These are phyloP conservation scores for Diplodia scrobiculata DNA, from an alignment of 2,329 filamentous ascomycete species.

Conservation along the genomic window DNA sequence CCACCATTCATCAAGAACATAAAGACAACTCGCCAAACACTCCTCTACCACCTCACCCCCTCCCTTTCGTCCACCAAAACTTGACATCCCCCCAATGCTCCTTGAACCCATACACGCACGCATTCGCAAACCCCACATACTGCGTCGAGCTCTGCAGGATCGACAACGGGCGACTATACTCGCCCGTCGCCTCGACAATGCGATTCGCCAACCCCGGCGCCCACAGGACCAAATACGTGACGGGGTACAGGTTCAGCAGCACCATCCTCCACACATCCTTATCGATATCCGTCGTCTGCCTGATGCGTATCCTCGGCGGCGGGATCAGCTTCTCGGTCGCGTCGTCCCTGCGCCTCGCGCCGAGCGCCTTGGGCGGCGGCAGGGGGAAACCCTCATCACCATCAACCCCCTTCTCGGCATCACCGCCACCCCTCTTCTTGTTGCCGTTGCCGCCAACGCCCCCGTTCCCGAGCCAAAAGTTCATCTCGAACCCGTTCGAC, in stretches of 20 bases:
- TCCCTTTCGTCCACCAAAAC: not conserved
- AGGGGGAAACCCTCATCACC: not conserved
- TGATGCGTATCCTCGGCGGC: constrained; percentile 4
- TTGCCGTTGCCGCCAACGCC: not conserved
- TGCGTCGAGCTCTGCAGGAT: constrained; percentile 35
- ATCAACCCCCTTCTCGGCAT: not conserved
- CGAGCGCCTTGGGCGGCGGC: constrained; percentile 7
- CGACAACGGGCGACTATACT: constrained; percentile 29
- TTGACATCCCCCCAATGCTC: constrained; percentile 29
- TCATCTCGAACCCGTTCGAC: constrained; percentile 24
- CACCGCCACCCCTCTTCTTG: not conserved
- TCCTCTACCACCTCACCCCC: not conserved
- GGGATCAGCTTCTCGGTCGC: constrained; percentile 17
- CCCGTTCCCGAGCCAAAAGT: constrained; percentile 21
- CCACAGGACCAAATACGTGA: constrained; percentile 43
- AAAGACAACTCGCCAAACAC: not conserved
- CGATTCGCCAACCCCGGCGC: constrained; percentile 40
- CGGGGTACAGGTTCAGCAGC: constrained; percentile 42
- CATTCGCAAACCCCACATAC: constrained; percentile 35
- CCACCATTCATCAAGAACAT: not conserved
- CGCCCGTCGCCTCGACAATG: constrained; percentile 31
- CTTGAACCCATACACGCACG: constrained; percentile 33
- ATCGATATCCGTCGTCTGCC: constrained; percentile 14
- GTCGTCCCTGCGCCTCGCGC: not conserved
- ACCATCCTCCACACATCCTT: constrained; percentile 38